Evolutionary conservation across 768 basidiomycete genomes (phyloP).

Genomic region (Collybia sordida): DNA sequence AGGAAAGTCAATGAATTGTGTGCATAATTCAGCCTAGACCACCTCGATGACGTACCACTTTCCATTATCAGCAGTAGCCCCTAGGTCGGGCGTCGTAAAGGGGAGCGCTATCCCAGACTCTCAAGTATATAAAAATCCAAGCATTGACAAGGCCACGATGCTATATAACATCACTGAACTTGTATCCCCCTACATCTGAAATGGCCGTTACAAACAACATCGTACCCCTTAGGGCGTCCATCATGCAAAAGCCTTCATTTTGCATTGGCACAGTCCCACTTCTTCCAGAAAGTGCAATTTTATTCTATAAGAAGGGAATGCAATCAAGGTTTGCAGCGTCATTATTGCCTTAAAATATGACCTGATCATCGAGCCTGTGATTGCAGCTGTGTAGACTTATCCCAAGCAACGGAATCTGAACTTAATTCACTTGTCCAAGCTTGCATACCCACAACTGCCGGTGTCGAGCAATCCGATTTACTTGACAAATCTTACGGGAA

Average conservation of each 20-base stretch:
- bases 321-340: not conserved
- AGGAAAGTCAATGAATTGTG: no score
- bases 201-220: no score
- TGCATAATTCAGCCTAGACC: no score
- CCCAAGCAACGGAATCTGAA: not conserved
- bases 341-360: not conserved
- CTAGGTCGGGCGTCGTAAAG: no score
- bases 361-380: not conserved
- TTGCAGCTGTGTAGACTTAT: conserved; percentile 5
- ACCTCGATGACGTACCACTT: no score
- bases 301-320: not conserved
- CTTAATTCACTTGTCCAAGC: conserved; percentile 7
- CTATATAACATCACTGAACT: no score
- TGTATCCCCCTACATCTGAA: no score
- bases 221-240: not conserved
- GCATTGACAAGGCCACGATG: no score
- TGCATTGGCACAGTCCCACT: not conserved
- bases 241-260: not conserved
- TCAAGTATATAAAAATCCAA: no score
- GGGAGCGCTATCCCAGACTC: no score
- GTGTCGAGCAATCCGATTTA: conserved; percentile 20
- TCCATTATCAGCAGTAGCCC: no score
- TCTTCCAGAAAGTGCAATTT: not conserved
- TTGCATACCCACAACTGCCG: conserved; percentile 24
- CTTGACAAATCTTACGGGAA: conserved; percentile 26